phyloP scores from a whole-genome alignment of 1,139 yeast species.

The Kodamaea suecica region DNA sequence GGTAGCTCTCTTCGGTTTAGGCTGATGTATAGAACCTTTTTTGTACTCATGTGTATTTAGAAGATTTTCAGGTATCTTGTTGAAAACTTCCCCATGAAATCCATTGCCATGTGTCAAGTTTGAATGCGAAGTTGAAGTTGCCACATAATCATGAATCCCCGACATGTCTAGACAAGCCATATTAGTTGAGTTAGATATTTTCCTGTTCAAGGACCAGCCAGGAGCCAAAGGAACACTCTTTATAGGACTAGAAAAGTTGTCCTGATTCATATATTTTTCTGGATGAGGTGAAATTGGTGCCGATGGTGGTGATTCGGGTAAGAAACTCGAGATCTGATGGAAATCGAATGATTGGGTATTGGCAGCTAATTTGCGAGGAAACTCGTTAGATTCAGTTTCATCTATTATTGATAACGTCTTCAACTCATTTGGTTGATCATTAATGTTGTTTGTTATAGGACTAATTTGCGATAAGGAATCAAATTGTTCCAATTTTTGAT shows the following conservation, averaged over 20 bases:
- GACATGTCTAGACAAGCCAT: constrained; percentile 31
- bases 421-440: constrained; percentile 18
- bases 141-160: neutral
- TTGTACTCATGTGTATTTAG: neutral
- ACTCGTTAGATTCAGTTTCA: constrained; percentile 12
- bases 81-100: no score
- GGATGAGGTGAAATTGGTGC: constrained; percentile 42
- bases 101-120: no score
- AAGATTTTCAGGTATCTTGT: no score
- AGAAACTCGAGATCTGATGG: constrained; percentile 14
- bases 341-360: constrained; percentile 5
- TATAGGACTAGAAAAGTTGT: constrained; percentile 7
- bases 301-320: constrained; percentile 49
- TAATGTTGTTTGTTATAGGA: constrained; percentile 6
- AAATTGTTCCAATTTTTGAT: no score
- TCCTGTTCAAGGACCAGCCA: constrained; percentile 17
- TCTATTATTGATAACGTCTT: constrained; percentile 15
- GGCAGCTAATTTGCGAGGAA: neutral
- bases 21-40: constrained; percentile 16
- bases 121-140: no score
- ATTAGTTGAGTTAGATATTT: constrained; percentile 23
- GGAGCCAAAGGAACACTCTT: constrained; percentile 6
- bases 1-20: constrained; percentile 18
- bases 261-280: constrained; percentile 6
- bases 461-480: constrained; percentile 2